Evolutionary conservation across 306 rosid species (phyloP).

Genomic region (Acacia acuminata): DNA sequence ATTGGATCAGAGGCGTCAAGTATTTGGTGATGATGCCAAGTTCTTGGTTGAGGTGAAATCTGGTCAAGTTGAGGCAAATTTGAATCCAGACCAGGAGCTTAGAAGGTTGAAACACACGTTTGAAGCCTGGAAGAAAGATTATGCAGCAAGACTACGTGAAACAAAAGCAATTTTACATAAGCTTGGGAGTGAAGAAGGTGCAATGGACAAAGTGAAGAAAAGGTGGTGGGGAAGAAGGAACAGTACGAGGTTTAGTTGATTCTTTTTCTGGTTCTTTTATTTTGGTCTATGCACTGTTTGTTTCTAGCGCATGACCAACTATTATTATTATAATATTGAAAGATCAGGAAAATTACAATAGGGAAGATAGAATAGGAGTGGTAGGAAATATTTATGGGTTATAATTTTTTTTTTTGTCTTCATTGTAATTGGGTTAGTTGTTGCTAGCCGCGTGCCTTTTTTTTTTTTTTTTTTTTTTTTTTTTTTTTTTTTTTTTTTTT

Average conservation of each 20-base stretch:
- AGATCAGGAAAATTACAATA: slow-evolving; percentile 29
- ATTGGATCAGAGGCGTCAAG: slow-evolving; percentile 97
- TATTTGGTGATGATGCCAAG: slow-evolving; percentile 92
- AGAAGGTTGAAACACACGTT: slow-evolving; percentile 92
- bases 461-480: too few species aligned
- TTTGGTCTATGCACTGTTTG: slow-evolving; percentile 39
- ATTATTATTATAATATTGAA: slow-evolving; percentile 11
- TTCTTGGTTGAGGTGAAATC: slow-evolving; percentile 97
- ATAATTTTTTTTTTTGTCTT: background rate
- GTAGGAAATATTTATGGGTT: slow-evolving; percentile 20
- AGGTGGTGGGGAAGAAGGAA: slow-evolving; percentile 96
- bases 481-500: too few species aligned
- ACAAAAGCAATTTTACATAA: slow-evolving; percentile 77
- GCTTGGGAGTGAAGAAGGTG: slow-evolving; percentile 80
- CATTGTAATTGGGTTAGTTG: slow-evolving; percentile 40
- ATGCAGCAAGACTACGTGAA: slow-evolving; percentile 76
- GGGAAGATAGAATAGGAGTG: slow-evolving; percentile 27
- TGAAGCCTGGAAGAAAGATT: slow-evolving; percentile 95
- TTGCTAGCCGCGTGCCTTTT: slow-evolving; percentile 35
- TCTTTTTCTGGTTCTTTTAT: slow-evolving; percentile 10
- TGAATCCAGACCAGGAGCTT: slow-evolving; percentile 88
- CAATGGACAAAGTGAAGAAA: slow-evolving; percentile 65
- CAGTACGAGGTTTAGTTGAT: slow-evolving; percentile 74
- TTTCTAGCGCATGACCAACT: slow-evolving; percentile 37
- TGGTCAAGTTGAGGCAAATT: slow-evolving; percentile 87